phyloP scores from a whole-genome alignment of 805 yeast genomes.

The Nakazawaea laoshanensis region DNA sequence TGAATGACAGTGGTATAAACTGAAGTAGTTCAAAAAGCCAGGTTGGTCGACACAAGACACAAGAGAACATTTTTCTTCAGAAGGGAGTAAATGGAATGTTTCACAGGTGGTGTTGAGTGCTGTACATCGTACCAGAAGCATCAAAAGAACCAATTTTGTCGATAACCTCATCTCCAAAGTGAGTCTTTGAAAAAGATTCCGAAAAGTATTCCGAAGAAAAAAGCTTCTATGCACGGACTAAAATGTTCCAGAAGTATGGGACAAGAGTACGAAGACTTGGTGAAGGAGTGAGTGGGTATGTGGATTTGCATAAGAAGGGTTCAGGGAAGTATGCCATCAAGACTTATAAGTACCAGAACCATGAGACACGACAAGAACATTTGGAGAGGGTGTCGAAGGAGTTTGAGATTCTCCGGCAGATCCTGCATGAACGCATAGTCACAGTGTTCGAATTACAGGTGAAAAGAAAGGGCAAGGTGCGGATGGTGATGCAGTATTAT shows the following conservation, averaged over 20 bases:
- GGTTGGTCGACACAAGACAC: slow-evolving; percentile 20
- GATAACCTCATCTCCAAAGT: no score
- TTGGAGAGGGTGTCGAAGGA: slow-evolving; percentile 28
- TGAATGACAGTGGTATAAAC: slow-evolving; percentile 21
- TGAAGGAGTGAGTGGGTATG: slow-evolving; percentile 25
- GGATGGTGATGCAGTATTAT: slow-evolving; percentile 24
- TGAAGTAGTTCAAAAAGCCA: slow-evolving; percentile 21
- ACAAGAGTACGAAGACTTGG: slow-evolving; percentile 14
- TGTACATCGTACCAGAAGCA: no score
- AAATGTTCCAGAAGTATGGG: no score
- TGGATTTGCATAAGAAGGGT: slow-evolving; percentile 21
- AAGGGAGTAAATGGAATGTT: no score
- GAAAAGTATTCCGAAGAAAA: no score
- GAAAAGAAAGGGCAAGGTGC: slow-evolving; percentile 16
- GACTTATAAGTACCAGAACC: slow-evolving; percentile 26
- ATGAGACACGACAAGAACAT: slow-evolving; percentile 33
- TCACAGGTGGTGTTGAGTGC: no score
- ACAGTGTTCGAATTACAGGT: slow-evolving; percentile 23
- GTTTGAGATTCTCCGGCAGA: slow-evolving; percentile 19
- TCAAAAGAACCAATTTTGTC: no score
- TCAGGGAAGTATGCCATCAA: slow-evolving; percentile 32
- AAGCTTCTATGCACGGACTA: no score
- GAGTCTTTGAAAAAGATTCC: no score
- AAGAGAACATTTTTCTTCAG: slow-evolving; percentile 21
- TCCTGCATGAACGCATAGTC: slow-evolving; percentile 27